Base-by-base conservation (phyloP, 2,329 filamentous ascomycete species). In the Hypocrella siamensis region DNA sequence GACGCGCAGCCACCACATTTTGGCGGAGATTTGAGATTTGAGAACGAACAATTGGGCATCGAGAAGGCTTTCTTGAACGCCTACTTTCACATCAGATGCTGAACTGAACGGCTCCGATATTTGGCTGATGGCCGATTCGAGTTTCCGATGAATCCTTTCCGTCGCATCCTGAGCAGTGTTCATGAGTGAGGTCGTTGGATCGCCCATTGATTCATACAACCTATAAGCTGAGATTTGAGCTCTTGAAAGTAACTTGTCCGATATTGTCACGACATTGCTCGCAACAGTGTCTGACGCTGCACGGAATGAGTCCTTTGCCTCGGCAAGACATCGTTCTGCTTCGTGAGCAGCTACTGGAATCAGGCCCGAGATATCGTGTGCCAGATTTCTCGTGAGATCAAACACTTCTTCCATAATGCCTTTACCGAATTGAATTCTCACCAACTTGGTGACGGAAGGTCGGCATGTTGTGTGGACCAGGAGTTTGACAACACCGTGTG, bases 401-500 rank as follows among this genome's bases (percentile, higher is more conserved):
- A 65, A 39, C 11, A 56, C 58, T 25, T 60, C 57, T 10, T 53
- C 54, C 26, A 67, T 46, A 12, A 58, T 48, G 16, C 60, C 54
- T 45, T 54, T 63, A 29, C 70, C 68, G 47, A 78, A 73, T 46
- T 75, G 65, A 19, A 78, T 52, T 25, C 64, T 61, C 46, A 76
- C 70, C 1, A 65, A 66, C 51, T 76, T 70, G 42, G 69, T 69
- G 39, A 76, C 60, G 47, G 63, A 68, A 17, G 74, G 74, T 38
- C 66, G 67, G 34, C 62, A 68, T 11, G 60, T 69, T 1, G 72
- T 72, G 33, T 65, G 57, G 22, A 79, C 60, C 3, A 65, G 63
- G 28, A 79, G 57, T 32, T 68, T 68, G 31, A 78, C 49, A 24
- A 69, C 48, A 19, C 73, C 74, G 37, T 70, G 53, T 5, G 70